Percentiles rank a stretch among this genome's conserved stretches.
Conservation (phyloP, 768 basidiomycete species). For the Boletus reticuloceps region DNA sequence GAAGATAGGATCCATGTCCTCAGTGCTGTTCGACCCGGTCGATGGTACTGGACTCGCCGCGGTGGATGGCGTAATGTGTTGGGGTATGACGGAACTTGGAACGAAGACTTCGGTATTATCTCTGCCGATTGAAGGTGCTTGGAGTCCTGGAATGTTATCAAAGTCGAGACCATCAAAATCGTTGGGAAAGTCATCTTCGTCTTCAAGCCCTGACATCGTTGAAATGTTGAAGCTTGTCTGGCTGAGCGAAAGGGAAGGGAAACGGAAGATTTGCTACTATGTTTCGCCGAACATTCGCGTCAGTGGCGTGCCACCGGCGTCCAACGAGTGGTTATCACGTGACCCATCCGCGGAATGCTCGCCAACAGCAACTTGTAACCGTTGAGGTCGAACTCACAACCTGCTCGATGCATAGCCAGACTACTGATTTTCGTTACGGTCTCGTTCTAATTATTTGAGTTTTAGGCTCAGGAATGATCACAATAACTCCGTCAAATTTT, state of each 20-base stretch:
- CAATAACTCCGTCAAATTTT: not conserved
- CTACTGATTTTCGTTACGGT: no score
- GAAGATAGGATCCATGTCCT: constrained; percentile 25
- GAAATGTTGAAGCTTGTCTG: not conserved
- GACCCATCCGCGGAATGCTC: not conserved
- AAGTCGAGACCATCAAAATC: constrained; percentile 51
- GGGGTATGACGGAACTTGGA: not conserved
- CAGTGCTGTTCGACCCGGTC: not conserved
- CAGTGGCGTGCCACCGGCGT: no score
- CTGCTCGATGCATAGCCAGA: no score
- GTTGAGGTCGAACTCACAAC: not conserved
- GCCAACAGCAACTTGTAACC: not conserved
- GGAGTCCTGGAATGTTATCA: constrained; percentile 36
- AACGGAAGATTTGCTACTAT: not conserved
- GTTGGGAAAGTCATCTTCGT: constrained; percentile 56
- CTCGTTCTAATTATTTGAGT: no score
- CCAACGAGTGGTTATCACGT: constrained; percentile 1
- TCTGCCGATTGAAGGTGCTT: constrained; percentile 7
- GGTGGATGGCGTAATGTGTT: not conserved
- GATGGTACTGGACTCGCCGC: constrained; percentile 14
- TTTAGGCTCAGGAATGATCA: not conserved
- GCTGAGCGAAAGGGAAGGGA: not conserved
- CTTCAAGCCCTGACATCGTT: constrained; percentile 25
- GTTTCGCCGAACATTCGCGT: not conserved
- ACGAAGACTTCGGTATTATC: not conserved